Base-by-base conservation (phyloP, 192 early-diverging fungal genomes). In the Rhizoclosmatium sp. region DNA sequence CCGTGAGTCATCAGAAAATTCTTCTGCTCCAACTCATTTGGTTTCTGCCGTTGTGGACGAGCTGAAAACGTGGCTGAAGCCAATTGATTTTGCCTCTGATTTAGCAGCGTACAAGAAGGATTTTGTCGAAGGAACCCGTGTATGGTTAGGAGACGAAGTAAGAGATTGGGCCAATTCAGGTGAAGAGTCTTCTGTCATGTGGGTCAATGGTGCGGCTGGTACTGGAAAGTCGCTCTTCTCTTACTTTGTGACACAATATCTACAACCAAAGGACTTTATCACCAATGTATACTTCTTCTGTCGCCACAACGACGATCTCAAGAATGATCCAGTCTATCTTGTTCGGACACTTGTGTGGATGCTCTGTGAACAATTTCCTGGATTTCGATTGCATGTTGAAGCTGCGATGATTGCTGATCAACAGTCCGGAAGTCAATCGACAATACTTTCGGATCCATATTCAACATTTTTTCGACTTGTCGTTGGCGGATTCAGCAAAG, bases 201-300 rank as follows among this genome's bases (percentile, higher is more conserved):
- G 78, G 78, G n/a, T 78, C 12, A 46, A 65, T 45, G 78, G 67
- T 49, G 78, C 68, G 4, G 78, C 78, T 23, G 78, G 78, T 40
- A 65, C 61, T 4, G 78, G 78, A 41, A 78, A 78, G 60, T 71
- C 67, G 60, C 31, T 82, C 67, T 71, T 82, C 47, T 41, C 71
- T 4, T 79, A 39, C 7, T 9, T 23, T n/a, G 51, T 54, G 16
- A 59, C 39, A 2, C 5, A 12, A 12, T 2, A 56, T 56, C 80
- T 59, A 19, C 82, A 65, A 62, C 5, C 67, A 9, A 39, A 59
- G 40, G 56, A 70, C 68, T n/a, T 47, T 47, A 51, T 83, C n/a
- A 74, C 72, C 4, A 61, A 40, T 56, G 42, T 62, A 3, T 16
- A 0, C 5, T 79, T 82, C 59, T 82, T 82, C 48, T 79, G 78